phyloP scores from a whole-genome alignment of 345 rosid genomes.

The Eucalyptus regnans region DNA sequence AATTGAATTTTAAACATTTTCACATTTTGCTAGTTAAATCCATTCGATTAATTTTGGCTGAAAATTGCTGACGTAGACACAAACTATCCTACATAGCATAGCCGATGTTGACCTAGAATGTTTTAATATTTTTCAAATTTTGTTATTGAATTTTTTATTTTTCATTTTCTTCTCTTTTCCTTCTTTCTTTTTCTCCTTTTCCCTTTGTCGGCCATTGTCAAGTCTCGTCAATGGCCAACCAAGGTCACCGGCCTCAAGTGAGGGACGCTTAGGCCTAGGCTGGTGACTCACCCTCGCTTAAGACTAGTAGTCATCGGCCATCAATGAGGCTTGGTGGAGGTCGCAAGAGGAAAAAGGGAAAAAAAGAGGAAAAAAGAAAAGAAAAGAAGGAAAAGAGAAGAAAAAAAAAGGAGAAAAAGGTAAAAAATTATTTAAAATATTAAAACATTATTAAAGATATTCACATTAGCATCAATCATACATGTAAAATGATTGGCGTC shows the following conservation, averaged over 20 bases:
- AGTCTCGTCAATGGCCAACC: neutral
- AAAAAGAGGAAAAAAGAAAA: too few relatives aligned
- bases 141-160: too few relatives aligned
- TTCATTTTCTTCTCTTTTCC: too few relatives aligned
- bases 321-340: neutral
- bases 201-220: neutral
- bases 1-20: too few relatives aligned
- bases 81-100: fast-evolving
- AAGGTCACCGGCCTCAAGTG: neutral
- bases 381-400: neutral
- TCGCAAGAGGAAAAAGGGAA: neutral
- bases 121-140: too few relatives aligned
- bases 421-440: too few relatives aligned
- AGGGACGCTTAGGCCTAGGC: neutral
- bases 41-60: fast-evolving
- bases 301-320: neutral
- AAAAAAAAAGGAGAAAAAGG: too few relatives aligned
- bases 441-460: too few relatives aligned
- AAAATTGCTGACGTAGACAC: fast-evolving
- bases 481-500: fast-evolving
- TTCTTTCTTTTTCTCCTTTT: too few relatives aligned
- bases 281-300: neutral
- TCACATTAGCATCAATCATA: fast-evolving
- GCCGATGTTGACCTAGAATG: fast-evolving
- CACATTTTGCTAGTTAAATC: too few relatives aligned